These are phyloP conservation scores for Colletotrichum sp. DNA, from an alignment of 2,329 filamentous ascomycete species.

Conservation along the genomic window DNA sequence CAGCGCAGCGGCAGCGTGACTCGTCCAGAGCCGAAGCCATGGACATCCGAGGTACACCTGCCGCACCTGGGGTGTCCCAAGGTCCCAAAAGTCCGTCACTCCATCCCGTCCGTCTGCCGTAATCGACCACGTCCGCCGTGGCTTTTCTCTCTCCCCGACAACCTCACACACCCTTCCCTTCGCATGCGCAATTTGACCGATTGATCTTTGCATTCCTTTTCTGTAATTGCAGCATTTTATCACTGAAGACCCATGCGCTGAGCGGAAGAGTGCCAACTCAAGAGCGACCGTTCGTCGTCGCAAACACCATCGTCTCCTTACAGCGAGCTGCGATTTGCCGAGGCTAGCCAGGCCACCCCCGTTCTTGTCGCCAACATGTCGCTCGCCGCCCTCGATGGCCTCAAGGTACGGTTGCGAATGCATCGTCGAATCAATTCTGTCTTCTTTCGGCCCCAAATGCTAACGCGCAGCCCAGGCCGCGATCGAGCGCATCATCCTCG, in stretches of 20 bases:
- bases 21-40: slow-evolving; percentile 13
- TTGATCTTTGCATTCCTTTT: background rate
- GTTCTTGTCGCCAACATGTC: slow-evolving; percentile 5
- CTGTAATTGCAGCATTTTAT: background rate
- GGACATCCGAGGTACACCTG: slow-evolving; percentile 16
- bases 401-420: slow-evolving; percentile 4
- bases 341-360: slow-evolving; percentile 10
- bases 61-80: background rate
- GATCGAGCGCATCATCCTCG: slow-evolving; percentile 77
- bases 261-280: background rate
- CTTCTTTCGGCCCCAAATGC: background rate
- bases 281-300: slow-evolving; percentile 1
- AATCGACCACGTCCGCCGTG: background rate
- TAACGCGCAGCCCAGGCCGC: slow-evolving; percentile 54
- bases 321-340: slow-evolving; percentile 6
- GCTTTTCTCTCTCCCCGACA: background rate
- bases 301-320: background rate
- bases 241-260: background rate
- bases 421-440: background rate
- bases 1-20: slow-evolving; percentile 2
- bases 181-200: background rate
- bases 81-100: background rate
- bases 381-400: slow-evolving; percentile 18
- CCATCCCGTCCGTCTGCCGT: background rate
- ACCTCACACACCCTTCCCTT: background rate